Evolutionary conservation across 768 basidiomycete genomes (phyloP), one percentile per base, ranked within the genome.

Genomic region (Auricularia sp.): DNA sequence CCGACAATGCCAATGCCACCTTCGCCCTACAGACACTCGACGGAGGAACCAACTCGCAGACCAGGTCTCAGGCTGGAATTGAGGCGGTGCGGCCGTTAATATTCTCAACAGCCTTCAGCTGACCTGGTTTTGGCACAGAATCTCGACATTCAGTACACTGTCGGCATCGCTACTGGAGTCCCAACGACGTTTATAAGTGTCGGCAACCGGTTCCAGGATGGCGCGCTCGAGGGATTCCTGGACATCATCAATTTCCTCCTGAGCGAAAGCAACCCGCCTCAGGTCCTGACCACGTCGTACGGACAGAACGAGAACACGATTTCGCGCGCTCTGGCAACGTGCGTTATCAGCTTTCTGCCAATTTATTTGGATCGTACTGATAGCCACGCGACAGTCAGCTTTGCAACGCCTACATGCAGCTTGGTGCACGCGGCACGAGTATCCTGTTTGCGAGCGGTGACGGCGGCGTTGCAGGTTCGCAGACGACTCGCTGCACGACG

Each of bases 111-210:
- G 29, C 29, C 29, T 29, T 2, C 1, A 29, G 29, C 29, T 29
- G 29, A 29, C 29, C 2, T 29, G 29, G 29, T 29, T 29, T 29
- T 29, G 29, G 29, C 29, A 21, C 54, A 70, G 73, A 70, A 75
- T 65, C 70, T 78, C n/a, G 77, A 78, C 64, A 75, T 71, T n/a
- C 74, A 78, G 58, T 77, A 75, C 65, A 77, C 77, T 29, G 66
- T 77, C 54, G 76, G 76, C 18, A 44, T 77, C 44, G 72, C 74
- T 3, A 67, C 71, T 7, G 70, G 69, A 59, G 70, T 75, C 7
- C 72, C 73, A 21, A 68, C 68, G 3, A 71, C 72, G 3, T 73
- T 73, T 63, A 66, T 74, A 36, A 71, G 70, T 14, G 73, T 73
- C 45, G 71, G 72, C 64, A 37, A 65, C 24, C 51, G 65, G 37